Conservation (phyloP, 306 rosid species). For the Cucumis melo region DNA sequence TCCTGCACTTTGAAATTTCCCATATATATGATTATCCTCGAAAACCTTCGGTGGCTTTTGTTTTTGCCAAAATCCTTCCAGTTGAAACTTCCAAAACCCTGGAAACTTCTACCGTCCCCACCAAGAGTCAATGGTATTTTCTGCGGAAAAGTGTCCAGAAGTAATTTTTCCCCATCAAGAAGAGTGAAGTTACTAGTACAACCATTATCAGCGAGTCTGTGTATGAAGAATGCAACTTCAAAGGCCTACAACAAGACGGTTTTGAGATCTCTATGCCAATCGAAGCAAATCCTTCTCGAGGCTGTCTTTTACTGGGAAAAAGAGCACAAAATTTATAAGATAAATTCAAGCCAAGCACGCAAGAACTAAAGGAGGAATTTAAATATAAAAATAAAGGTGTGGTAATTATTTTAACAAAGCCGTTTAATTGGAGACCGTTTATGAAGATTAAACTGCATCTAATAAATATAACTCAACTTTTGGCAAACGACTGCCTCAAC, state of each 20-base stretch:
- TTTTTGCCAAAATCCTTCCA: too few species aligned
- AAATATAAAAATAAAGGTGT: background rate
- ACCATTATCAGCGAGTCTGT: constrained; percentile 17
- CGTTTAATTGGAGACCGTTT: background rate
- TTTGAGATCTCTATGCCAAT: constrained; percentile 32
- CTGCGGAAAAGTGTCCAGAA: background rate
- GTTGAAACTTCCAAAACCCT: background rate
- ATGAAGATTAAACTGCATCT: background rate
- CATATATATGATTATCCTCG: too few species aligned
- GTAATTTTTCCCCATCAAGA: constrained; percentile 23
- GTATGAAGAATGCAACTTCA: constrained; percentile 20
- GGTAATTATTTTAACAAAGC: background rate
- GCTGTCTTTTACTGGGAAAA: constrained; percentile 37
- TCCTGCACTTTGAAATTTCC: too few species aligned
- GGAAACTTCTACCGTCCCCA: background rate
- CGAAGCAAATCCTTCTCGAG: constrained; percentile 54
- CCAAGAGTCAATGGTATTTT: background rate
- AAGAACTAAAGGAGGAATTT: background rate
- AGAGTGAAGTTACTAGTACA: constrained; percentile 27
- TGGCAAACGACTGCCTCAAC: background rate
- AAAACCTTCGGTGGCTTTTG: too few species aligned
- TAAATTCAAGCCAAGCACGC: background rate
- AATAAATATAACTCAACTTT: background rate
- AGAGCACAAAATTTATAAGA: constrained; percentile 2
- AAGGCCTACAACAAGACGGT: constrained; percentile 16